Evolutionary conservation across 495 filamentous ascomycete genomes (phyloP).

Genomic region (Talaromyces borbonicus): DNA sequence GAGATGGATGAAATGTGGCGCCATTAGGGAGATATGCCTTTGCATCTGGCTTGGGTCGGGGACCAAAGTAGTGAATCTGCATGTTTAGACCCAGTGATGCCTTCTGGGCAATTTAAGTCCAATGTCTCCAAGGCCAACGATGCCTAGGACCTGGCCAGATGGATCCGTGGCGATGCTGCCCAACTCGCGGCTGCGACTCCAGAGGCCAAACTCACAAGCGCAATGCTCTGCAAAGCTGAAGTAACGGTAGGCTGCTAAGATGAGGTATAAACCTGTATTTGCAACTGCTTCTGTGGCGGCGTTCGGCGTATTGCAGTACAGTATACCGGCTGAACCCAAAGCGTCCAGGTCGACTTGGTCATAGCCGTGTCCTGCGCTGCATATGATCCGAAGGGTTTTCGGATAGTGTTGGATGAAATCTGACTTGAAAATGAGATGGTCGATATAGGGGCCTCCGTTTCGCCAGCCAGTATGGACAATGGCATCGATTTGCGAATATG

Average conservation of each 20-base stretch:
- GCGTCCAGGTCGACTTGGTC: slow-evolving; percentile 4
- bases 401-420: slow-evolving; percentile 6
- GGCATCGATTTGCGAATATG: slow-evolving; percentile 3
- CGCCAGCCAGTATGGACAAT: slow-evolving; percentile 4
- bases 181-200: slow-evolving; percentile 3
- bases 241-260: slow-evolving; percentile 4
- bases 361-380: slow-evolving; percentile 3
- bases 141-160: slow-evolving; percentile 1
- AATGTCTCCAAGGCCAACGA: slow-evolving; percentile 8
- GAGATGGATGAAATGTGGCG: not conserved
- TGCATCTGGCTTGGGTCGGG: slow-evolving; percentile 3
- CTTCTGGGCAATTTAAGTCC: slow-evolving; percentile 7
- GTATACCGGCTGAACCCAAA: slow-evolving; percentile 4
- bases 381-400: slow-evolving; percentile 1
- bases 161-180: slow-evolving; percentile 3
- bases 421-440: slow-evolving; percentile 2
- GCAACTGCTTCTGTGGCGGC: slow-evolving; percentile 6
- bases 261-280: slow-evolving; percentile 2
- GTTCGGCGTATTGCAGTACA: slow-evolving; percentile 6
- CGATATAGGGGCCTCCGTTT: slow-evolving; percentile 3
- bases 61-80: slow-evolving; percentile 6
- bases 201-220: not conserved
- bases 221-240: slow-evolving; percentile 5
- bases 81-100: not conserved
- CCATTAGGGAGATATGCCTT: slow-evolving; percentile 1